Percentiles rank a stretch among this genome's conserved stretches.
Evolutionary conservation across 2,329 filamentous ascomycete genomes (phyloP).

Genomic region (Aquanectria penicillioides): DNA sequence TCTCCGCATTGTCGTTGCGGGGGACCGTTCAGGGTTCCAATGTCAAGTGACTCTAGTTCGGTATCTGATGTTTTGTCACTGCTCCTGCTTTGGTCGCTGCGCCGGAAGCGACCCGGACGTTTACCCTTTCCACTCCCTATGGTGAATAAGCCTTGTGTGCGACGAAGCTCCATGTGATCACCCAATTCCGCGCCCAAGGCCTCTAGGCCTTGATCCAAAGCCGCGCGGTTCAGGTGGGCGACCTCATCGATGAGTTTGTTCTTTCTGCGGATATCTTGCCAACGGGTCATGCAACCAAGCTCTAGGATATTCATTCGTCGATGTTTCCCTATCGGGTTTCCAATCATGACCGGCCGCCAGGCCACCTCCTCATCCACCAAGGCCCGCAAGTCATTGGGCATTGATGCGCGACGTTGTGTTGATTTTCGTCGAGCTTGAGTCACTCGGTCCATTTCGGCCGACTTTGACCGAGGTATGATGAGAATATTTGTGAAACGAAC

Average conservation of each 20-base stretch:
- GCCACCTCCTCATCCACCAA: slow-evolving; percentile 63
- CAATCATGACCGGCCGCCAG: slow-evolving; percentile 77
- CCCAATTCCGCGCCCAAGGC: slow-evolving; percentile 51
- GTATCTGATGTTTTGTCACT: slow-evolving; percentile 43
- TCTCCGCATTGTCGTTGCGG: slow-evolving; percentile 38
- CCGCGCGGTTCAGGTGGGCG: slow-evolving; percentile 49
- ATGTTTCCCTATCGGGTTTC: slow-evolving; percentile 74
- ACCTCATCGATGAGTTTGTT: slow-evolving; percentile 65
- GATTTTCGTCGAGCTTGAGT: slow-evolving; percentile 61
- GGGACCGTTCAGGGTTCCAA: slow-evolving; percentile 20
- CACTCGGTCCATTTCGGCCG: slow-evolving; percentile 63
- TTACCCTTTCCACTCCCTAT: slow-evolving; percentile 40
- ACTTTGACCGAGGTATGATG: slow-evolving; percentile 73
- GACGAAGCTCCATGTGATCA: slow-evolving; percentile 49
- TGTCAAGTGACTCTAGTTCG: slow-evolving; percentile 43
- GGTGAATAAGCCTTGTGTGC: slow-evolving; percentile 45
- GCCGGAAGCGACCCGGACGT: slow-evolving; percentile 33
- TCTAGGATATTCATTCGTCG: slow-evolving; percentile 78
- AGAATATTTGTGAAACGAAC: slow-evolving; percentile 72
- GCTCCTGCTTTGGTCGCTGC: slow-evolving; percentile 44
- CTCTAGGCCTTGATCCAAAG: slow-evolving; percentile 48
- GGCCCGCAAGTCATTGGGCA: slow-evolving; percentile 50
- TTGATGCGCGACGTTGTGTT: slow-evolving; percentile 55
- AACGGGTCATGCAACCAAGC: slow-evolving; percentile 73
- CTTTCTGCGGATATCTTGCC: slow-evolving; percentile 75